These are phyloP conservation scores for Monosporozyma siamensis DNA, from an alignment of 805 yeast species.

Conservation along the genomic window DNA sequence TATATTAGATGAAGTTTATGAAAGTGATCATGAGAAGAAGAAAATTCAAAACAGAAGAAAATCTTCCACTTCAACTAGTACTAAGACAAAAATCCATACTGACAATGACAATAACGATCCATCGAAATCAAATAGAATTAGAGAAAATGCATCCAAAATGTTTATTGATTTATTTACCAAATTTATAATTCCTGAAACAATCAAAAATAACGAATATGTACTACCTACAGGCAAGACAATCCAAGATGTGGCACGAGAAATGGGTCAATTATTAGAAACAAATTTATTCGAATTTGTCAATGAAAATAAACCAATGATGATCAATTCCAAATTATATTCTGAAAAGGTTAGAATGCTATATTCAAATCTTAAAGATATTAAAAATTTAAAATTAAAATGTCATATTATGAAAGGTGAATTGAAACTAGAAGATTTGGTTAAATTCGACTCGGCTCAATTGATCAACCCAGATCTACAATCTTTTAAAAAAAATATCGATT, in stretches of 20 bases:
- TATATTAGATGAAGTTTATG: not conserved
- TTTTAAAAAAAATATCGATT: slow-evolving; percentile 61
- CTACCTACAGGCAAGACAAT: slow-evolving; percentile 25
- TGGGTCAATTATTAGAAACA: slow-evolving; percentile 46
- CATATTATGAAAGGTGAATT: slow-evolving; percentile 48
- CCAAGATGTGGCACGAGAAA: slow-evolving; percentile 33
- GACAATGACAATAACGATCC: too few relatives aligned
- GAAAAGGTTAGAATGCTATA: slow-evolving; percentile 59
- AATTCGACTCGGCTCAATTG: slow-evolving; percentile 63
- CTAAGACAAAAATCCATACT: too few relatives aligned
- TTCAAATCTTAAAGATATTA: slow-evolving; percentile 48
- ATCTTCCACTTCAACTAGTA: too few relatives aligned
- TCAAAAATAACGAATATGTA: slow-evolving; percentile 7
- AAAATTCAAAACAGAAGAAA: slow-evolving; percentile 1
- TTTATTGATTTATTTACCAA: slow-evolving; percentile 37
- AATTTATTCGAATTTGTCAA: slow-evolving; percentile 30
- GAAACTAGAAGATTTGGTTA: slow-evolving; percentile 49
- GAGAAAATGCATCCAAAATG: slow-evolving; percentile 43
- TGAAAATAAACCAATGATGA: not conserved
- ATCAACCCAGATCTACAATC: slow-evolving; percentile 64
- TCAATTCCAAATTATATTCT: slow-evolving; percentile 35
- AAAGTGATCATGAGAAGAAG: slow-evolving; percentile 4
- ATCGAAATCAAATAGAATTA: slow-evolving; percentile 29
- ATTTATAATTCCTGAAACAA: slow-evolving; percentile 29
- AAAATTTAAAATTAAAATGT: slow-evolving; percentile 46